Evolutionary conservation across 257 asterid genomes (phyloP).

Genomic region (Sherardia arvensis): DNA sequence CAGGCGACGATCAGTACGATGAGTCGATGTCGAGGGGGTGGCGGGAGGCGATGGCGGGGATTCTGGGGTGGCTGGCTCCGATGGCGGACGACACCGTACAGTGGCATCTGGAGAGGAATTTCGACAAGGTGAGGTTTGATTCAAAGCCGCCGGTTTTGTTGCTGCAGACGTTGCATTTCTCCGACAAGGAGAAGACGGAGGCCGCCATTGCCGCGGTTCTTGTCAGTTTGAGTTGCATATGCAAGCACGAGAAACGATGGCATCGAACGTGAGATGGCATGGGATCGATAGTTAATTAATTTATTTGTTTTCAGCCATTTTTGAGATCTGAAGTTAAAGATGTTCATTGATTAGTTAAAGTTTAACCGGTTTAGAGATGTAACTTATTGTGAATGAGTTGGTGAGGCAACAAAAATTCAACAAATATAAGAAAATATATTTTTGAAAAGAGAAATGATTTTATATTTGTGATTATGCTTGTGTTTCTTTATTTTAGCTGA

Average conservation of each 20-base stretch:
- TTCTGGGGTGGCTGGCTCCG: slow-evolving; percentile 75
- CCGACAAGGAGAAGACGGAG: slow-evolving; percentile 81
- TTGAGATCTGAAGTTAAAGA: neutral
- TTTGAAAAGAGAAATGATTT: too few relatives aligned
- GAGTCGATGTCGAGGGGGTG: slow-evolving; percentile 56
- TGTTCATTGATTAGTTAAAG: neutral
- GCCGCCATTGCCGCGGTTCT: slow-evolving; percentile 78
- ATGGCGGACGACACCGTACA: slow-evolving; percentile 57
- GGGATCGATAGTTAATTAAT: too few relatives aligned
- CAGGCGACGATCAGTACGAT: slow-evolving; percentile 23
- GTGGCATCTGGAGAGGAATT: slow-evolving; percentile 71
- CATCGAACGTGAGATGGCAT: slow-evolving; percentile 12
- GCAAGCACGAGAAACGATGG: slow-evolving; percentile 38
- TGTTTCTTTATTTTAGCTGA: too few relatives aligned
- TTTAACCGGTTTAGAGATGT: neutral
- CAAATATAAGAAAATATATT: too few relatives aligned
- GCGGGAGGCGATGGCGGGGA: slow-evolving; percentile 59
- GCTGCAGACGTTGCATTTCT: slow-evolving; percentile 61
- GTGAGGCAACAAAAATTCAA: too few relatives aligned
- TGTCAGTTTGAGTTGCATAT: slow-evolving; percentile 77
- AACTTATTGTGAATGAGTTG: neutral
- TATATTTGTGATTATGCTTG: too few relatives aligned
- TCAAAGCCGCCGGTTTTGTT: slow-evolving; percentile 38
- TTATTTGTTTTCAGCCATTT: neutral
- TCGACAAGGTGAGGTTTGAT: slow-evolving; percentile 57